Percentiles rank a stretch among this genome's conserved stretches.
phyloP scores from a whole-genome alignment of 2,329 filamentous ascomycete genomes.

The Arthrobotrys musiformis region DNA sequence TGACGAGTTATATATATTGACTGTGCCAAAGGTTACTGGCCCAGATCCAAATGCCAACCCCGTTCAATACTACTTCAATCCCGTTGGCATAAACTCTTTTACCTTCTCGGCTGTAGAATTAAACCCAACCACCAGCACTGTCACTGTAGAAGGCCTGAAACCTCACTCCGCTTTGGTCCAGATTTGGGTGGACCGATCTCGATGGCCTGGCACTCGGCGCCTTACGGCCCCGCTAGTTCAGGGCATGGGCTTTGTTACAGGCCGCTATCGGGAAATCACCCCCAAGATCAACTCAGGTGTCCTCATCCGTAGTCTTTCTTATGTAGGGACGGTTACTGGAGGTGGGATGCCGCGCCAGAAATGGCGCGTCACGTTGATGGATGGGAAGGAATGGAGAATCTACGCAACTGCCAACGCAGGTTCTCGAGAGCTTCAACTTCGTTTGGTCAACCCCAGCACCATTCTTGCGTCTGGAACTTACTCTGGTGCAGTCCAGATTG shows the following conservation, averaged over 20 bases:
- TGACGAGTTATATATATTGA: neutral
- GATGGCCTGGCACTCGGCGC: conserved; percentile 66
- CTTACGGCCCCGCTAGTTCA: conserved; percentile 86
- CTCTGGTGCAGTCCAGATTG: conserved; percentile 81
- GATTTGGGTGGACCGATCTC: conserved; percentile 68
- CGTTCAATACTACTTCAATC: conserved; percentile 79
- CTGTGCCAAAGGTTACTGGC: conserved; percentile 66
- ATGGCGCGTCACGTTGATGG: conserved; percentile 77
- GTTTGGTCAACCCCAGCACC: conserved; percentile 72
- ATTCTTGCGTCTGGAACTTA: conserved; percentile 76
- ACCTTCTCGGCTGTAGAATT: conserved; percentile 83
- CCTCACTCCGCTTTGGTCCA: conserved; percentile 75
- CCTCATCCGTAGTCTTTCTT: conserved; percentile 75
- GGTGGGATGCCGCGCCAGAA: conserved; percentile 68
- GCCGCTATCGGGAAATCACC: conserved; percentile 74
- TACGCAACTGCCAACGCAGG: conserved; percentile 74
- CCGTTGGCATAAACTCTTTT: conserved; percentile 82
- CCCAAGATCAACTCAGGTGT: conserved; percentile 80
- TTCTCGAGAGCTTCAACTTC: conserved; percentile 73
- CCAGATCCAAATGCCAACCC: conserved; percentile 69
- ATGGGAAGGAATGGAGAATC: conserved; percentile 80
- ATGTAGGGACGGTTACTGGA: conserved; percentile 65
- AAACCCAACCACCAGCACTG: conserved; percentile 67
- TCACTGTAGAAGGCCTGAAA: conserved; percentile 69
- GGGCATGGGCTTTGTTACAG: conserved; percentile 89